Conservation (phyloP, 495 filamentous ascomycete species). For the Podospora bellae-mahoneyi region DNA sequence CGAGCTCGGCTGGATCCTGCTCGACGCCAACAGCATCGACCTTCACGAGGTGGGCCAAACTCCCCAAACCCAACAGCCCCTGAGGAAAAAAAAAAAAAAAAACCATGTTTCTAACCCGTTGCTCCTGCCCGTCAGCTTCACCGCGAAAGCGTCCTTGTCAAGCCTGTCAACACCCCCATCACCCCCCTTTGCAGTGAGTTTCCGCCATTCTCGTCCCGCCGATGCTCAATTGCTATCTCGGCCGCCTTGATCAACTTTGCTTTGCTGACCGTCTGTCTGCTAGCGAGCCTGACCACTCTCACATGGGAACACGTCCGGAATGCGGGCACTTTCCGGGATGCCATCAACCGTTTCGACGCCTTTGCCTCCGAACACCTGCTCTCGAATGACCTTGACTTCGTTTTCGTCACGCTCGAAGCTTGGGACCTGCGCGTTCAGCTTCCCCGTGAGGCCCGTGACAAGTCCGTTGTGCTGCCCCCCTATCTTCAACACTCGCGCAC, state of each 20-base stretch:
- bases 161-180: conserved; percentile 97
- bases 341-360: conserved; percentile 87
- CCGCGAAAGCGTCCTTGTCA: conserved; percentile 93
- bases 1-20: conserved; percentile 94
- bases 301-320: conserved; percentile 99
- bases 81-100: conserved; percentile 16
- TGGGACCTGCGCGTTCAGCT: conserved; percentile 99
- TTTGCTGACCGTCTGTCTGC: conserved; percentile 28
- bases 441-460: conserved; percentile 94
- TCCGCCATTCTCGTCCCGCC: conserved; percentile 16
- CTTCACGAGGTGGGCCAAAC: conserved; percentile 74
- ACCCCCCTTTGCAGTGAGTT: conserved; percentile 97
- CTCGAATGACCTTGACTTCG: conserved; percentile 83
- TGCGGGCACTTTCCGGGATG: conserved; percentile 93
- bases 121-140: conserved; percentile 60
- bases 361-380: conserved; percentile 88
- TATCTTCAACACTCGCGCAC: conserved; percentile 96
- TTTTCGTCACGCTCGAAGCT: conserved; percentile 95
- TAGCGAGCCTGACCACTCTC: conserved; percentile 93
- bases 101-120: conserved; percentile 18
- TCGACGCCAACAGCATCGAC: conserved; percentile 69
- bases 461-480: conserved; percentile 92
- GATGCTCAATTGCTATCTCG: conserved; percentile 15
- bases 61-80: conserved; percentile 6
- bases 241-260: neutral